A percentile compares a stretch with the other conserved stretches of the same genome.
Evolutionary conservation across 2,329 filamentous ascomycete species (phyloP).

Genomic region (Alternaria panax): DNA sequence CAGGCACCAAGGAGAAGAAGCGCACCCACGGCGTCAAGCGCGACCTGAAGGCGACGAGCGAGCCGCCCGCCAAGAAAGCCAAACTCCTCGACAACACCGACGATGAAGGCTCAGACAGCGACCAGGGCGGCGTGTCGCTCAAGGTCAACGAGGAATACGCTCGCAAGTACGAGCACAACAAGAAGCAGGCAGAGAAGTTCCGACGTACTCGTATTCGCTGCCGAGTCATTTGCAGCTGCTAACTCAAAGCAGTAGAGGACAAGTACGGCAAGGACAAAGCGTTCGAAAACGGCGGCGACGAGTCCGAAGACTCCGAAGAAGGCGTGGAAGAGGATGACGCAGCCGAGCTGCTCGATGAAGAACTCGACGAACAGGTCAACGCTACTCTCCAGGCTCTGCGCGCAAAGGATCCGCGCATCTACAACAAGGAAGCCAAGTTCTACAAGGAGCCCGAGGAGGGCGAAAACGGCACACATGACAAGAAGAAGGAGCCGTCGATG

Average conservation of each 20-base stretch:
- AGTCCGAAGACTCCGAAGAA: slow-evolving; percentile 58
- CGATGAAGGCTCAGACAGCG: slow-evolving; percentile 37
- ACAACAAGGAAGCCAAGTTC: slow-evolving; percentile 81
- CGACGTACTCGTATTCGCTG: slow-evolving; percentile 59
- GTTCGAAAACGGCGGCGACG: slow-evolving; percentile 50
- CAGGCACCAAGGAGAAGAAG: slow-evolving; percentile 34
- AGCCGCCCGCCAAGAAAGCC: slow-evolving; percentile 44
- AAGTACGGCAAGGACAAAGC: slow-evolving; percentile 70
- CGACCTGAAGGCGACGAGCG: slow-evolving; percentile 24
- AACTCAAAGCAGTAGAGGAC: slow-evolving; percentile 73
- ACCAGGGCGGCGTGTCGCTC: slow-evolving; percentile 53
- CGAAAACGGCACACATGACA: slow-evolving; percentile 48
- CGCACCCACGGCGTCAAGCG: slow-evolving; percentile 37
- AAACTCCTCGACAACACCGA: slow-evolving; percentile 50
- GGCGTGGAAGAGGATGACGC: slow-evolving; percentile 90
- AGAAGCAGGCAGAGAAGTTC: slow-evolving; percentile 89
- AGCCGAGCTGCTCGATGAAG: slow-evolving; percentile 83
- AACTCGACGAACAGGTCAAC: slow-evolving; percentile 84
- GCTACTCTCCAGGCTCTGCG: slow-evolving; percentile 87
- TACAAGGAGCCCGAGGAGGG: slow-evolving; percentile 72
- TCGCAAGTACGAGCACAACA: slow-evolving; percentile 91
- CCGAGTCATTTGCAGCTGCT: slow-evolving; percentile 15
- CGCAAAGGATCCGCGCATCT: slow-evolving; percentile 89
- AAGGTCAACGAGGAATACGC: slow-evolving; percentile 93
- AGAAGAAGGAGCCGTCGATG: slow-evolving; percentile 76